These are phyloP conservation scores for Chaetomium tenue DNA, from an alignment of 495 filamentous ascomycete species.

Conservation along the genomic window DNA sequence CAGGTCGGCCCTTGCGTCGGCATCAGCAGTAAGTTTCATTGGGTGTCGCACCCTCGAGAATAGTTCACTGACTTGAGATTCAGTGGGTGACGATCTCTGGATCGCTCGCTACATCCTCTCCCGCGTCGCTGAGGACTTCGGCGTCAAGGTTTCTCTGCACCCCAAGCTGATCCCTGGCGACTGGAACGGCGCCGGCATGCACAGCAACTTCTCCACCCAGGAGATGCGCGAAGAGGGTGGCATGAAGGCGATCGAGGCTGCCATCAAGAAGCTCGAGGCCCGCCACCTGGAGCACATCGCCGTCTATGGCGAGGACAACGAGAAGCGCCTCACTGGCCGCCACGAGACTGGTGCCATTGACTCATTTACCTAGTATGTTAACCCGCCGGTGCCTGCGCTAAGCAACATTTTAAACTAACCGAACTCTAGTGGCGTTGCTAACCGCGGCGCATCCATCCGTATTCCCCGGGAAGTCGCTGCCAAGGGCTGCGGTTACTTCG, in stretches of 20 bases:
- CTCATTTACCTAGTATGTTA: conserved; percentile 68
- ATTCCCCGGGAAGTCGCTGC: conserved; percentile 86
- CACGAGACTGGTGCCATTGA: conserved; percentile 95
- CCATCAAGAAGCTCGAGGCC: conserved; percentile 63
- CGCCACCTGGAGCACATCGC: conserved; percentile 94
- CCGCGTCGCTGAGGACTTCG: conserved; percentile 96
- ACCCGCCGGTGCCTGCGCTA: not conserved
- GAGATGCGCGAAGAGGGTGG: conserved; percentile 87
- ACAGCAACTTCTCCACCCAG: conserved; percentile 87
- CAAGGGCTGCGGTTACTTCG: conserved; percentile 97
- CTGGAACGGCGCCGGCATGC: conserved; percentile 99
- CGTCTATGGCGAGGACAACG: conserved; percentile 96
- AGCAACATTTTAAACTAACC: not conserved
- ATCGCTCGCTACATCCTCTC: conserved; percentile 92
- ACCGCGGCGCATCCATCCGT: conserved; percentile 87
- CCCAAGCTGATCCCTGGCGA: conserved; percentile 98
- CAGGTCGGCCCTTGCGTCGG: conserved; percentile 93
- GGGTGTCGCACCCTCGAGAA: not conserved
- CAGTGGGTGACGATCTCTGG: conserved; percentile 96
- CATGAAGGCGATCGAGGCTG: conserved; percentile 86
- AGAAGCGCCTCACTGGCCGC: conserved; percentile 80
- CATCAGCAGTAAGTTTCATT: conserved; percentile 56
- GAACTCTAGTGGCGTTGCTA: conserved; percentile 68
- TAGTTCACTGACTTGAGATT: conserved; percentile 15
- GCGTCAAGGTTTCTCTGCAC: conserved; percentile 91